Conservation (phyloP, 1,284 basidiomycete species). For the Trichosporon sp. region DNA sequence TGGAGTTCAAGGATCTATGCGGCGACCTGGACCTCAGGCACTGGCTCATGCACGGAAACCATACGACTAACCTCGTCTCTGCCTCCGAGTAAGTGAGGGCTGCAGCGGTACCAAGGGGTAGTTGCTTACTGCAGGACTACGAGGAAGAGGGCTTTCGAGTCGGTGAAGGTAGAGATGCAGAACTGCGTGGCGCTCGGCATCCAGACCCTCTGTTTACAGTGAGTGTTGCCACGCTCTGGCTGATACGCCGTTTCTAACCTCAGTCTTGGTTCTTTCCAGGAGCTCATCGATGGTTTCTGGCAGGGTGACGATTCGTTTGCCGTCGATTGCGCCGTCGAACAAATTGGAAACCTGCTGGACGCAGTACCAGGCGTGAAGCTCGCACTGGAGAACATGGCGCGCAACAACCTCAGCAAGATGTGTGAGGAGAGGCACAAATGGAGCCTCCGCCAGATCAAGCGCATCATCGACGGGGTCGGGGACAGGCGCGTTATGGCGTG, state of each 20-base stretch:
- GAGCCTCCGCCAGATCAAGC: conserved; percentile 21
- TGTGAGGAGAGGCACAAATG: not conserved
- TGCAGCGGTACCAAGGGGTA: too few species aligned
- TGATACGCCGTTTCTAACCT: not conserved
- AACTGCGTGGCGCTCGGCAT: conserved; percentile 18
- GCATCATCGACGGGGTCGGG: conserved; percentile 22
- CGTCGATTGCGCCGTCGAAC: conserved; percentile 1
- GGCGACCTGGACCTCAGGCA: not conserved
- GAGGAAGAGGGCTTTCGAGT: not conserved
- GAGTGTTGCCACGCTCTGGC: not conserved
- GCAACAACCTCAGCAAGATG: too few species aligned
- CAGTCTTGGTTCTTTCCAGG: conserved; percentile 16
- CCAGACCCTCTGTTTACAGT: conserved; percentile 29
- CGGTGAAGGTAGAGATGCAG: conserved; percentile 23
- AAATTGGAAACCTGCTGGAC: not conserved
- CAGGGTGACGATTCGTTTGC: not conserved
- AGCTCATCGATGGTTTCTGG: not conserved
- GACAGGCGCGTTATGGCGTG: conserved; percentile 23
- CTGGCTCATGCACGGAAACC: conserved; percentile 29
- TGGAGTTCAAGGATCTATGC: not conserved
- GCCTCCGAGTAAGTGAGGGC: conserved; percentile 8
- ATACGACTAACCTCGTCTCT: conserved; percentile 27
- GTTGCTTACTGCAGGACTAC: conserved; percentile 10
- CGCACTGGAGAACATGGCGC: conserved; percentile 32
- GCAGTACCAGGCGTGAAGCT: conserved; percentile 21